Evolutionary conservation across 805 yeast species (phyloP).

Genomic region (Metschnikowia dekortorum): DNA sequence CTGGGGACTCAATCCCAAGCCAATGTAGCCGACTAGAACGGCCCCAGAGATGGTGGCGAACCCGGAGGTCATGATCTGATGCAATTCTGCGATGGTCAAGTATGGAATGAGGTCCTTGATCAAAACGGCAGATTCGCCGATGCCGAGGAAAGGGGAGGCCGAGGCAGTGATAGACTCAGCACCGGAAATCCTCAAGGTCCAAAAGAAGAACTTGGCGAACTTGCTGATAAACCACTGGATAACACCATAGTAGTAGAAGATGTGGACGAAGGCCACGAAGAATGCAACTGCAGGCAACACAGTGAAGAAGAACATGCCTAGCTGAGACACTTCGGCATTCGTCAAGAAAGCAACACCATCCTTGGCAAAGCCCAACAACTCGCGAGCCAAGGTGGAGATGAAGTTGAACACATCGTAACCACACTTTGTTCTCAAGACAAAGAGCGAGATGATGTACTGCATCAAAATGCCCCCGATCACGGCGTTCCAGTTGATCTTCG

Average conservation of each 20-base stretch:
- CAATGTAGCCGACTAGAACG: conserved; percentile 58
- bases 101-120: conserved; percentile 56
- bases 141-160: conserved; percentile 63
- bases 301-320: conserved; percentile 49
- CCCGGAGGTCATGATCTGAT: conserved; percentile 59
- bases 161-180: conserved; percentile 65
- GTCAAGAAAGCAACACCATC: conserved; percentile 61
- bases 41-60: conserved; percentile 64
- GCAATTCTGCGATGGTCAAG: conserved; percentile 57
- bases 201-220: conserved; percentile 54
- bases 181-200: conserved; percentile 56
- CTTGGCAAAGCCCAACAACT: conserved; percentile 53
- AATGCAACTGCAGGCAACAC: conserved; percentile 61
- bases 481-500: conserved; percentile 51
- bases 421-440: conserved; percentile 54
- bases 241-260: conserved; percentile 55
- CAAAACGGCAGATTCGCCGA: conserved; percentile 61
- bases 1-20: conserved; percentile 58
- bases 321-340: conserved; percentile 31
- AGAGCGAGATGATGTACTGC: conserved; percentile 56
- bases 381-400: conserved; percentile 53
- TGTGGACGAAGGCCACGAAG: conserved; percentile 59
- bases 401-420: conserved; percentile 63
- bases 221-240: conserved; percentile 58
- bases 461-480: conserved; percentile 57